Evolutionary conservation across 1,284 basidiomycete species (phyloP).

Genomic region (Pyrrhoderma lamaoense): DNA sequence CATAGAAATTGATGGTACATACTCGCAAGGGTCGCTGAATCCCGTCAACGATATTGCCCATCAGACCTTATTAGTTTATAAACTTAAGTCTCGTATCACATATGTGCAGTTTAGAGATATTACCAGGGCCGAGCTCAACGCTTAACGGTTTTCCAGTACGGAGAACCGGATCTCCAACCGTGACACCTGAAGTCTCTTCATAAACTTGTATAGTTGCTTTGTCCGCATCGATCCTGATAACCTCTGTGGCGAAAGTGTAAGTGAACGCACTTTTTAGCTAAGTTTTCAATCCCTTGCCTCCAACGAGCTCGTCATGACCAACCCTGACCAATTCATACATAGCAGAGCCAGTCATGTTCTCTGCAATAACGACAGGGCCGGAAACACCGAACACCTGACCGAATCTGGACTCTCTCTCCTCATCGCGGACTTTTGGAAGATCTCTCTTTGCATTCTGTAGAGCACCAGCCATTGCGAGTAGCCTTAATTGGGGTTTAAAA

Average conservation of each 20-base stretch:
- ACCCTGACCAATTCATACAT: conserved; percentile 98
- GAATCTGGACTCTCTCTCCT: conserved; percentile 83
- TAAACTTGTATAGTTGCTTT: conserved; percentile 99
- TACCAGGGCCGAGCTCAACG: conserved; percentile 95
- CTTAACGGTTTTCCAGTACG: conserved; percentile 96
- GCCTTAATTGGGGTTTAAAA: too few species aligned
- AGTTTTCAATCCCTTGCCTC: conserved; percentile 47
- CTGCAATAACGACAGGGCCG: conserved; percentile 93
- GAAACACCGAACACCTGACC: conserved; percentile 93
- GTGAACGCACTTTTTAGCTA: conserved; percentile 4
- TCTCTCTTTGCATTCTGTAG: conserved; percentile 85
- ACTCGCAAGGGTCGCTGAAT: conserved; percentile 89
- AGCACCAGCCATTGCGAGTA: conserved; percentile 71
- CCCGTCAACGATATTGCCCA: conserved; percentile 98
- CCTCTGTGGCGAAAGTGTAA: conserved; percentile 51
- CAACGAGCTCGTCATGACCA: conserved; percentile 95
- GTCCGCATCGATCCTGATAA: conserved; percentile 94
- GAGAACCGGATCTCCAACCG: conserved; percentile 95
- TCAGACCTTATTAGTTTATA: conserved; percentile 56
- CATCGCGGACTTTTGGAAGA: conserved; percentile 81
- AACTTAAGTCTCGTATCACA: not conserved
- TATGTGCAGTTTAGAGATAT: conserved; percentile 14
- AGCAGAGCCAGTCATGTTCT: conserved; percentile 92
- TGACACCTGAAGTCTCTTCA: conserved; percentile 96
- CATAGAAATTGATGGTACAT: conserved; percentile 23